Evolutionary conservation across 2,329 filamentous ascomycete genomes (phyloP).

Genomic region (Fusarium acutatum): DNA sequence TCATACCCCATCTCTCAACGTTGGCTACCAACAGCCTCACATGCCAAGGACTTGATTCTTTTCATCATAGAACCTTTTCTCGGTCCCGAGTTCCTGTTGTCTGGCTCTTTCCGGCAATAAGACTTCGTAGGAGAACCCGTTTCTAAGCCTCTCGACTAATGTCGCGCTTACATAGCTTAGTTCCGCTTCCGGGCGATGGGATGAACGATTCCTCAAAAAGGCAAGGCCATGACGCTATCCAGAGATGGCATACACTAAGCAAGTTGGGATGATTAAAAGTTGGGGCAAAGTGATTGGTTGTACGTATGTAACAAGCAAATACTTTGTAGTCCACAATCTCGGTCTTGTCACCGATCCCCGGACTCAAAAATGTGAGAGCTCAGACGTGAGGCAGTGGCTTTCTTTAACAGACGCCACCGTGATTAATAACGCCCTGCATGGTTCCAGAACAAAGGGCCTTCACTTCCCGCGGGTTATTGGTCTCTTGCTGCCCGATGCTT

Average conservation of each 20-base stretch:
- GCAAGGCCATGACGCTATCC: background rate
- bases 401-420: background rate
- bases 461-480: background rate
- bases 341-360: background rate
- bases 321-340: background rate
- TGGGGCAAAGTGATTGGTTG: background rate
- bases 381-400: background rate
- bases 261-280: background rate
- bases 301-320: background rate
- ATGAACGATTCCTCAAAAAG: background rate
- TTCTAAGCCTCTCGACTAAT: background rate
- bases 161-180: background rate
- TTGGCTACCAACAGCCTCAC: background rate
- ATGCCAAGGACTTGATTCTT: background rate
- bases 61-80: background rate
- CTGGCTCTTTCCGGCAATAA: background rate
- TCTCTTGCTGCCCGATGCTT: background rate
- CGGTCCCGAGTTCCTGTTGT: background rate
- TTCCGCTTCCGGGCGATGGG: slow-evolving; percentile 7
- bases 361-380: background rate
- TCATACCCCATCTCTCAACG: background rate
- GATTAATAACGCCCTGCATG: background rate
- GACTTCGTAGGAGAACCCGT: background rate
- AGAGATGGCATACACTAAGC: background rate
- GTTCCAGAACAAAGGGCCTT: background rate